These are phyloP conservation scores for Gyromitra esculenta DNA, from an alignment of 2,329 filamentous ascomycete genomes.

Conservation along the genomic window DNA sequence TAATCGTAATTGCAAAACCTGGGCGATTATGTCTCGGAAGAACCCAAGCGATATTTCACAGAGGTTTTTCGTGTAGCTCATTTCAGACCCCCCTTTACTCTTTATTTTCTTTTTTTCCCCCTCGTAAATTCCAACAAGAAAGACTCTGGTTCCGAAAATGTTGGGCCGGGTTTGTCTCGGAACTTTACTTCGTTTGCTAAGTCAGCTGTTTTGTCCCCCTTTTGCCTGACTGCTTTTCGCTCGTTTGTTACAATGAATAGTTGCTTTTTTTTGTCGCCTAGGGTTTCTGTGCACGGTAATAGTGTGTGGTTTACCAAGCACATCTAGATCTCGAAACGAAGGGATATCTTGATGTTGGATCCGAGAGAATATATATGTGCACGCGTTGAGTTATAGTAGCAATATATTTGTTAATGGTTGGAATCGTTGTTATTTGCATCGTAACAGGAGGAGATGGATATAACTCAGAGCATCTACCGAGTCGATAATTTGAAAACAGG, in stretches of 20 bases:
- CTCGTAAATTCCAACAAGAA: constrained; percentile 3
- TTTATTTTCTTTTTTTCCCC: neutral
- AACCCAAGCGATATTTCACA: constrained; percentile 7
- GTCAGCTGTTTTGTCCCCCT: constrained; percentile 7
- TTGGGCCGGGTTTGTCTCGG: constrained; percentile 26
- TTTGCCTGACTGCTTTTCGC: neutral
- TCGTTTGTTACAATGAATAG: neutral
- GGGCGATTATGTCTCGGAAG: constrained; percentile 32
- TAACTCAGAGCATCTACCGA: constrained; percentile 15
- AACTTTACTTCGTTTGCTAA: neutral
- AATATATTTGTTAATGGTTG: neutral
- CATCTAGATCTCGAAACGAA: constrained; percentile 28
- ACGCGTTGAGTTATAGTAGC: constrained; percentile 2
- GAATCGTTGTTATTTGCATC: neutral
- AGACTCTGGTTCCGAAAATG: constrained; percentile 11
- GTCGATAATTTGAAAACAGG: neutral
- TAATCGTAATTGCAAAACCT: neutral
- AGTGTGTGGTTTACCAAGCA: constrained; percentile 11
- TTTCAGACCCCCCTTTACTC: neutral
- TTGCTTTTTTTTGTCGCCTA: constrained; percentile 1
- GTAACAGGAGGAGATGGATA: neutral
- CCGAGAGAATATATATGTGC: constrained; percentile 21
- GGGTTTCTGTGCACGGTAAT: neutral
- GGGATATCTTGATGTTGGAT: constrained; percentile 1
- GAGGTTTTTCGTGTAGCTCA: neutral